Base-by-base conservation (phyloP, 208 protist genomes). In the Leishmania tropica region DNA sequence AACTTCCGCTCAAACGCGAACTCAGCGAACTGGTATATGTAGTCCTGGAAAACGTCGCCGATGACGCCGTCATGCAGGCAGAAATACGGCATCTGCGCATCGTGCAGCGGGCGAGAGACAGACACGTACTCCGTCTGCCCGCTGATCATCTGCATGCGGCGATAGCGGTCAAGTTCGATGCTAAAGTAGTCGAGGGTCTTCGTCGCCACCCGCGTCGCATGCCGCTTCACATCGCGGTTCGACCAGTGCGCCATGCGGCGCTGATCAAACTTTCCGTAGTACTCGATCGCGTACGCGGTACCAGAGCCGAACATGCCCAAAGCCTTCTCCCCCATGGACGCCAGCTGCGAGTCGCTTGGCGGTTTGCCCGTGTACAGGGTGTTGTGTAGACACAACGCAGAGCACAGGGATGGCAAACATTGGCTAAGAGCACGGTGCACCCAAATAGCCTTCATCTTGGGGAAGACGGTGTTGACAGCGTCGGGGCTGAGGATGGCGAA, bases 1-100 rank as follows among this genome's bases (percentile, higher is more conserved):
- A 94, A 90, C 58, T 85, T 91, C 79, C 94, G 93, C 84, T 98
- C 93, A 67, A 89, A 96, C n/a, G 95, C 95, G 83, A 97, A 98
- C 85, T 97, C 92, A 77, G 93, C 90, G 81, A 98, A 98, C 75
- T 98, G 95, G 83, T 93, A 88, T 74, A 96, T 93, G 85, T 97
- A 98, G 79, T 83, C 87, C 72, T 92, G 83, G 83, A 98, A 97
- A 40, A 91, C 90, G 47, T 96, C 91, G 51, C 88, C 89, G 77
- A 98, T 89, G 65, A 96, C 67, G 78, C 93, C 95, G 62, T 97
- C 91, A 81, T 97, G 93, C 47, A 98, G 87, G 76, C 88, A 88
- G 86, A 98, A 98, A 85, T 97, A 97, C 40, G 88, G 89, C 95
- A 98, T 90, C 86, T 97, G 91, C 21, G 90, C 73, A 75, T 98